Evolutionary conservation across 768 basidiomycete genomes (phyloP).

Genomic region (Termitomyces sp.): DNA sequence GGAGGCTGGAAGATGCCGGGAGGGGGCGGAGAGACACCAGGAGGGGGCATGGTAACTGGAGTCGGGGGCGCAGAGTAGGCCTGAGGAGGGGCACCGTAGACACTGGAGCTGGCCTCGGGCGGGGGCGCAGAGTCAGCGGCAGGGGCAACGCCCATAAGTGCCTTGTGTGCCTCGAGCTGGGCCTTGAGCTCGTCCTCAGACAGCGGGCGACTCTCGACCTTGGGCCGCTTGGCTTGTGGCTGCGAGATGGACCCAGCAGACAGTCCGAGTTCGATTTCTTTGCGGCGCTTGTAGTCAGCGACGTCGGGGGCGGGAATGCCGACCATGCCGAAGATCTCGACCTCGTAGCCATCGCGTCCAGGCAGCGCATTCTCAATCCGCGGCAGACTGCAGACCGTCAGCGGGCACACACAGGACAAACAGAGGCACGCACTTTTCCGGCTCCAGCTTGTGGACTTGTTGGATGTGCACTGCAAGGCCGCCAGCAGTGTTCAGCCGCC

Average conservation of each 20-base stretch:
- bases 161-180: slow-evolving; percentile 86
- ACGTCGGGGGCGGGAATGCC: slow-evolving; percentile 93
- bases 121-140: slow-evolving; percentile 30
- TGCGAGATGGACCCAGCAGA: slow-evolving; percentile 78
- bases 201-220: slow-evolving; percentile 70
- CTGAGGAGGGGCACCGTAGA: slow-evolving; percentile 73
- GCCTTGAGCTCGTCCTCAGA: slow-evolving; percentile 81
- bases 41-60: slow-evolving; percentile 20
- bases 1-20: slow-evolving; percentile 40
- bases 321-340: slow-evolving; percentile 99
- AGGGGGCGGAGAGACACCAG: slow-evolving; percentile 29
- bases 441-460: slow-evolving; percentile 98
- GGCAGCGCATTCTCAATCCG: slow-evolving; percentile 96
- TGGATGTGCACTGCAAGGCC: slow-evolving; percentile 97
- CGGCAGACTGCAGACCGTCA: slow-evolving; percentile 42
- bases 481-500: slow-evolving; percentile 94
- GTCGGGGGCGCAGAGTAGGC: slow-evolving; percentile 44
- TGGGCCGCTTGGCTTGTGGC: slow-evolving; percentile 76
- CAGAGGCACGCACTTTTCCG: slow-evolving; percentile 63
- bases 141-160: slow-evolving; percentile 73
- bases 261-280: slow-evolving; percentile 90
- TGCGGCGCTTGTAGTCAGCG: slow-evolving; percentile 92
- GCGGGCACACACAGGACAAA: not conserved
- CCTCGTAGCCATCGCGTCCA: slow-evolving; percentile 95
- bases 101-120: slow-evolving; percentile 42